phyloP scores from a whole-genome alignment of 2,329 filamentous ascomycete species.

The Curvularia eragrostidis region DNA sequence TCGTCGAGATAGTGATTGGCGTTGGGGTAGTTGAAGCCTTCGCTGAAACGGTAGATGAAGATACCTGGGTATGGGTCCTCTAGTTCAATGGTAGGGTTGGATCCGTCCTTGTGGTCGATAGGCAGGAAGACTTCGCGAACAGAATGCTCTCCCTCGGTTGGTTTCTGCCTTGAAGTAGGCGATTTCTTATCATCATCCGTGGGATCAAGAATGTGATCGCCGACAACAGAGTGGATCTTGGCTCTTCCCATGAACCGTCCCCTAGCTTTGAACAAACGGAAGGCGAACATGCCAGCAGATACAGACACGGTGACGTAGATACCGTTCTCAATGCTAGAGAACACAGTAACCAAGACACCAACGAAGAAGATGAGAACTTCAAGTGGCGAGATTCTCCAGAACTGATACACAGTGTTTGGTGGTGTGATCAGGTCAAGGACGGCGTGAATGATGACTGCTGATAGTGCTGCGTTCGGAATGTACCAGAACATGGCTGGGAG shows the following conservation, averaged over 20 bases:
- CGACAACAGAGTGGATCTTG: conserved; percentile 84
- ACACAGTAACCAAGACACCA: conserved; percentile 89
- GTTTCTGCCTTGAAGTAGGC: conserved; percentile 23
- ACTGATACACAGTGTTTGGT: conserved; percentile 90
- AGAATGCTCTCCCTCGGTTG: conserved; percentile 49
- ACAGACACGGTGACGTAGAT: conserved; percentile 85
- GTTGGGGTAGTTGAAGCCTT: conserved; percentile 97
- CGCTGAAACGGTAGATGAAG: conserved; percentile 95
- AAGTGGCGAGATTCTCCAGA: conserved; percentile 90
- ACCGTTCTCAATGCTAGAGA: conserved; percentile 86
- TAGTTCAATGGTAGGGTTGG: conserved; percentile 81
- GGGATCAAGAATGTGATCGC: conserved; percentile 70
- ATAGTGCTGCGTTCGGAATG: conserved; percentile 80
- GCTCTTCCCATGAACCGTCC: conserved; percentile 86
- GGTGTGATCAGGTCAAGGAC: conserved; percentile 92
- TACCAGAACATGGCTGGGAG: conserved; percentile 92
- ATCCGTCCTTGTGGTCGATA: conserved; percentile 83
- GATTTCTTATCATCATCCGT: conserved; percentile 41
- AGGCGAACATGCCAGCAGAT: conserved; percentile 79
- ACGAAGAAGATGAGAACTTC: conserved; percentile 94
- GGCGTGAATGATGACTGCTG: conserved; percentile 94
- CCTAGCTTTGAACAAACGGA: conserved; percentile 80
- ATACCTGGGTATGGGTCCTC: conserved; percentile 86
- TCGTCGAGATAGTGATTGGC: conserved; percentile 87
- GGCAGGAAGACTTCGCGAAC: conserved; percentile 85